Evolutionary conservation across 306 rosid genomes (phyloP).

Genomic region (Medicago arabica): DNA sequence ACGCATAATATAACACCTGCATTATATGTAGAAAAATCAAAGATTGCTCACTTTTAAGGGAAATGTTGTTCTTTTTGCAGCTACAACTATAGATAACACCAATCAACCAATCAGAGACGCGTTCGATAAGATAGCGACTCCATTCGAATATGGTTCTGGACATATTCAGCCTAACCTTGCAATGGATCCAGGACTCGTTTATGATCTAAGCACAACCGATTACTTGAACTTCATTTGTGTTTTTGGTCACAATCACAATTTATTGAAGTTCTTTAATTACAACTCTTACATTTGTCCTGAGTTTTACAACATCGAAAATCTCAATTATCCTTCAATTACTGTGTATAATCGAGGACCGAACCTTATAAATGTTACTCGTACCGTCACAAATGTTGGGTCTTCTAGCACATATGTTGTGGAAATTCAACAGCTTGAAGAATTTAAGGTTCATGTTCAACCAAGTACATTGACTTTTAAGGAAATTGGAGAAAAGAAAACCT

Average conservation of each 20-base stretch:
- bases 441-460: constrained; percentile 54
- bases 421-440: constrained; percentile 41
- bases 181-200: constrained; percentile 68
- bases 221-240: constrained; percentile 75
- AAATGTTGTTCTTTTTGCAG: constrained; percentile 37
- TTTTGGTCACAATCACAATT: constrained; percentile 41
- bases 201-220: constrained; percentile 50
- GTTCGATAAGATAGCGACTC: constrained; percentile 47
- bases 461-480: constrained; percentile 45
- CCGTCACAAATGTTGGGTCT: constrained; percentile 63
- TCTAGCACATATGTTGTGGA: constrained; percentile 55
- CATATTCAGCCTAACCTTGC: constrained; percentile 65
- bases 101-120: constrained; percentile 44
- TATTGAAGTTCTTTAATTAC: constrained; percentile 27
- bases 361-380: constrained; percentile 49
- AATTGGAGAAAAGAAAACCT: constrained; percentile 61
- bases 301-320: constrained; percentile 46
- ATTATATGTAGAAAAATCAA: neutral
- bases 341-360: constrained; percentile 42
- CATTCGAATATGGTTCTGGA: constrained; percentile 68
- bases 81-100: constrained; percentile 49
- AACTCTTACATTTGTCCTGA: constrained; percentile 44
- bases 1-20: neutral
- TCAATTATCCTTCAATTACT: constrained; percentile 71
- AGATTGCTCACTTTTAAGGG: neutral